Percentiles rank a stretch among this genome's conserved stretches.
These are phyloP conservation scores for Didymella arachidicola DNA, from an alignment of 2,329 filamentous ascomycete genomes.

Conservation along the genomic window DNA sequence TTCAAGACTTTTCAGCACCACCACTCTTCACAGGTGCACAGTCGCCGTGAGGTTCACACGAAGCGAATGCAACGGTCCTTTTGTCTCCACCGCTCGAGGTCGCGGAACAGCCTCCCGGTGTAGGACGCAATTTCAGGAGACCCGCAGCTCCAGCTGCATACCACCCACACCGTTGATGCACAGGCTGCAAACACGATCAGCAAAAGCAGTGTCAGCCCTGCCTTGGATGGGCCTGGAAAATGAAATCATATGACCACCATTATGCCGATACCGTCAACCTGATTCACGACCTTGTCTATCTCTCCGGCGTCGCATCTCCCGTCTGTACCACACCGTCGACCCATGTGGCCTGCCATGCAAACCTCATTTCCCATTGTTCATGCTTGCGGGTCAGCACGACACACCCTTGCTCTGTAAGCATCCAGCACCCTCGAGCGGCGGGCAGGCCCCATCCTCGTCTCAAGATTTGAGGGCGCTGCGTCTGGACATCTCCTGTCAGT, in stretches of 20 bases:
- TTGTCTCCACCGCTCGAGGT: slow-evolving; percentile 3
- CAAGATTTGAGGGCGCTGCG: slow-evolving; percentile 12
- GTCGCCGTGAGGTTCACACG: not conserved
- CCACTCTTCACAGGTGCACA: slow-evolving; percentile 5
- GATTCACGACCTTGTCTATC: not conserved
- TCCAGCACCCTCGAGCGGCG: slow-evolving; percentile 8
- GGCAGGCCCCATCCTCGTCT: slow-evolving; percentile 17
- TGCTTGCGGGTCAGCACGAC: slow-evolving; percentile 10
- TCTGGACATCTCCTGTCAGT: slow-evolving; percentile 5
- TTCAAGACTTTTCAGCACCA: slow-evolving; percentile 1
- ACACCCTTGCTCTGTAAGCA: slow-evolving; percentile 5
- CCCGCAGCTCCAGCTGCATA: not conserved
- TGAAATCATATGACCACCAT: slow-evolving; percentile 10
- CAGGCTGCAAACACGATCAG: slow-evolving; percentile 10
- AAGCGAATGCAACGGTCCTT: slow-evolving; percentile 7
- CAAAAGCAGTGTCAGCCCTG: slow-evolving; percentile 15
- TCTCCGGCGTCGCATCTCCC: slow-evolving; percentile 23
- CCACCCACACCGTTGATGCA: slow-evolving; percentile 3
- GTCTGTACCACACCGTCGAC: slow-evolving; percentile 10
- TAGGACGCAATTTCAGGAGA: slow-evolving; percentile 4
- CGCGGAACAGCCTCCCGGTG: not conserved
- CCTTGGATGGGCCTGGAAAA: slow-evolving; percentile 1
- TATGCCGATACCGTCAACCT: slow-evolving; percentile 11
- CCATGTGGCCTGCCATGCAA: slow-evolving; percentile 9
- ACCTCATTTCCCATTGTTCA: slow-evolving; percentile 26